Base-by-base conservation (phyloP, 352 stramenopile species). In the Pythium myriotylum region DNA sequence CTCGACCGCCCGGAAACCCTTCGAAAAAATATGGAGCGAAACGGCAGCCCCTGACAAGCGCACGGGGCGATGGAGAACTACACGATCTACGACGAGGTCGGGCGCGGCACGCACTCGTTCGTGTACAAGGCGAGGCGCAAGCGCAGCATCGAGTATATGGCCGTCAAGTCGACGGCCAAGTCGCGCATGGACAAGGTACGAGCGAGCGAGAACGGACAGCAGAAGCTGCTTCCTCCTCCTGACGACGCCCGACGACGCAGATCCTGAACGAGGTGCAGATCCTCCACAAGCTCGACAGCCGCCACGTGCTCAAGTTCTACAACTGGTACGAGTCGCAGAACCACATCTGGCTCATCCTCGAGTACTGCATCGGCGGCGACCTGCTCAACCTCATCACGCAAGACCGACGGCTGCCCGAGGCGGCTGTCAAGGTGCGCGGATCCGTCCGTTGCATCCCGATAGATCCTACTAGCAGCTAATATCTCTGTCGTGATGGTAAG, bases 311-410 rank as follows among this genome's bases (percentile, higher is more conserved):
- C 58, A 93, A 89, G 71, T 98, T 98, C 66, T 93, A 89, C 78
- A 95, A 97, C 70, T 98, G 92, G 92, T 98, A 98, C 78, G 92
- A 98, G 75, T 97, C 92, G 53, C 79, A 90, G 56, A 97, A 98
- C 75, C 95, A 97, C 78, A 94, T 98, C 39, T 98, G 92, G 92
- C 77, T 98, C 59, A 97, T 98, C 63, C 81, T 97, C 24, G 92
- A 98, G 77, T 97, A 91, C 73, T 97, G 91, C 56, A 96, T 97
- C 53, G 92, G 92, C 46, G 90, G 89, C 40, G 87, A 96, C 65
- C 71, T 97, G 61, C 77, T 95, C 47, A 94, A 94, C 32, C 76
- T 97, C 59, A 90, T 97, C 56, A 94, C 88, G 22, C 88, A 97
- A 66, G 85, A 94, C 68, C 88, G 87, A 55, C 72, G 73, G 22